Percentiles rank a stretch among this genome's conserved stretches.
Evolutionary conservation across 164 flowering plant species (phyloP).

Genomic region (Vitis amurensis): DNA sequence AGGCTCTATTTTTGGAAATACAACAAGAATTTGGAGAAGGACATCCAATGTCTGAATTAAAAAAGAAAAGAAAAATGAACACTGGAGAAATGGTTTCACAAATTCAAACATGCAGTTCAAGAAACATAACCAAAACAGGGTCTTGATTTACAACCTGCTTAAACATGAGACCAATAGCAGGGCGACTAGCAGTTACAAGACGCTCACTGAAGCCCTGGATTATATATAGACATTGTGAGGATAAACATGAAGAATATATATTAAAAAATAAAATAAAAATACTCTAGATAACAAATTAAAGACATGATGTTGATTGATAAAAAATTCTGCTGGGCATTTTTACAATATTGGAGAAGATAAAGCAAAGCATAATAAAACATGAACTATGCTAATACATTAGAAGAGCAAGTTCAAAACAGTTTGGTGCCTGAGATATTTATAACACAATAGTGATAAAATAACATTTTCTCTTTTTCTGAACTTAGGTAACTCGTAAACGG

Average conservation of each 20-base stretch:
- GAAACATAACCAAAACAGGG: conserved; percentile 1
- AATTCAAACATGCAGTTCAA: background rate
- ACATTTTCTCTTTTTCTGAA: too few species aligned
- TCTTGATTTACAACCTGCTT: conserved; percentile 68
- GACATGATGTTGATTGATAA: too few species aligned
- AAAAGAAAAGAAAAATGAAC: conserved; percentile 6
- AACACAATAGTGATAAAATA: too few species aligned
- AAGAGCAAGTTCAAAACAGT: too few species aligned
- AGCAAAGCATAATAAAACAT: too few species aligned
- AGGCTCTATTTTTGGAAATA: conserved; percentile 76
- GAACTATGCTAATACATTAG: too few species aligned
- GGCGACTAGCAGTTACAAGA: conserved; percentile 86
- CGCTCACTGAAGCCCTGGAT: conserved; percentile 94
- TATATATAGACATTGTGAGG: background rate
- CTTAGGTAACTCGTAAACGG: too few species aligned
- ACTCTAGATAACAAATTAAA: too few species aligned
- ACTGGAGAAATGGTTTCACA: background rate
- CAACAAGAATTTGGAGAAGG: conserved; percentile 81
- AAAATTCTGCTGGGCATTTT: too few species aligned
- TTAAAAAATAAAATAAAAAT: too few species aligned
- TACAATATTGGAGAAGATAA: too few species aligned
- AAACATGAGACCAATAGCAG: conserved; percentile 90
- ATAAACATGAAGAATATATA: background rate
- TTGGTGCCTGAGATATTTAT: too few species aligned
- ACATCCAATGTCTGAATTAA: conserved; percentile 82